Base-by-base conservation (phyloP, 768 basidiomycete species). In the Tricholoma hemisulphureum region DNA sequence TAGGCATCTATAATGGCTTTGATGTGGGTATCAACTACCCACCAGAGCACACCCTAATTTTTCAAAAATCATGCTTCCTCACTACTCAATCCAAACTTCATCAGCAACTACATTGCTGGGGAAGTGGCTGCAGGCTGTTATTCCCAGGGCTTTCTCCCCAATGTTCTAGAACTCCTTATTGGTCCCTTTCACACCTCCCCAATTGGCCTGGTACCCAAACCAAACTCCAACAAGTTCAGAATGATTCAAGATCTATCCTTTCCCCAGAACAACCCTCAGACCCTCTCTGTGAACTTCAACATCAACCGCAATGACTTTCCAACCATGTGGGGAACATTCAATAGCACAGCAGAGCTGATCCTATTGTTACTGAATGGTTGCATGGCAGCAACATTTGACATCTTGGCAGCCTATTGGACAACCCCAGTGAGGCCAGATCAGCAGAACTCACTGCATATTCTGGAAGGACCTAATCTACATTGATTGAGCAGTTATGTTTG, bases 261-360 rank as follows among this genome's bases (percentile, higher is more conserved):
- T 55, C 73, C 71, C 0, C 35, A 64, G 1, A 51, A 69, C 51
- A 32, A 71, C 35, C 65, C 70, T 0, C 13, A 31, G 0, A 51
- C 65, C 9, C 51, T 62, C 3, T 73, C 67, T 0, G 51, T 74
- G 18, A 74, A 74, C 50, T 46, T 63, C 0, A 49, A 49, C 1
- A 63, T 68, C 21, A 69, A 35, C 26, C 57, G 67, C 1, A 60
- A 72, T 60, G 58, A 70, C 29, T 76, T 73, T 53, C 72, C 69
- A 0, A 69, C 65, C 0, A 66, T 51, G 0, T 80, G 79, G 78
- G 75, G 76, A 0, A 71, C 76, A 1, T 79, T 80, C 63, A 56
- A 61, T 8, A 41, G 55, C 0, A 65, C 67, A 3, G 18, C 60
- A 0, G 49, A 48, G 0, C 58, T 77, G 0, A 65, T 79, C 1